phyloP scores from a whole-genome alignment of 202 grass and related monocot species.

The Setaria italica region DNA sequence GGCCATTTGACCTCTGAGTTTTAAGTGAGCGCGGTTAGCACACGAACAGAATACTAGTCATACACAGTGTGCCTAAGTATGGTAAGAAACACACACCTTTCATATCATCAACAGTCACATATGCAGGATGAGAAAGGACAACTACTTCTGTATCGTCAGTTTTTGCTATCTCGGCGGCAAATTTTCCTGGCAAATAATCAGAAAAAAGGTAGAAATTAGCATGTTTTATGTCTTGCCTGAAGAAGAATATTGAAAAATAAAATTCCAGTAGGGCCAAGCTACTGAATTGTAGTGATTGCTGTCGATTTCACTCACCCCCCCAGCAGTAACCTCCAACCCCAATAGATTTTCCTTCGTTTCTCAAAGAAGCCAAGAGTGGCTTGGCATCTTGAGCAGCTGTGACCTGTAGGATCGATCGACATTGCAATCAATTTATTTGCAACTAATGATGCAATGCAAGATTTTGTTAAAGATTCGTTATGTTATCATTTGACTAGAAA shows the following conservation, averaged over 20 bases:
- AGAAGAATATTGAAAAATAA: neutral
- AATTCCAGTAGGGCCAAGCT: neutral
- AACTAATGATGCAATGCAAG: neutral
- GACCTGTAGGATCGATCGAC: neutral
- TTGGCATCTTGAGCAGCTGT: constrained; percentile 15
- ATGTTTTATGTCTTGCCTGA: neutral
- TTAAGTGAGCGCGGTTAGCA: neutral
- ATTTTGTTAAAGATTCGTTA: neutral
- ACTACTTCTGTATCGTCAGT: neutral
- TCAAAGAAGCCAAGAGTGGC: constrained; percentile 12
- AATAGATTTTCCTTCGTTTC: constrained; percentile 7
- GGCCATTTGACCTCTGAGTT: constrained; percentile 28
- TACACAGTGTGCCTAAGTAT: too few species aligned
- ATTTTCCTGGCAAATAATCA: constrained; percentile 6
- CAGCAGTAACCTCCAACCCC: constrained; percentile 38
- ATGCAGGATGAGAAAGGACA: constrained; percentile 26
- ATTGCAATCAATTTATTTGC: neutral
- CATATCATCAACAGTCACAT: constrained; percentile 29
- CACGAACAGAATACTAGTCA: neutral
- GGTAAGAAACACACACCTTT: neutral
- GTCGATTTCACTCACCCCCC: constrained; percentile 31
- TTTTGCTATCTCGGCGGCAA: neutral
- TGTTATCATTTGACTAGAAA: neutral
- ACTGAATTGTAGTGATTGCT: neutral
- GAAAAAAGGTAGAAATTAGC: neutral